These are phyloP conservation scores for Spongispora temasekensis DNA, from an alignment of 1,284 basidiomycete genomes.

Conservation along the genomic window DNA sequence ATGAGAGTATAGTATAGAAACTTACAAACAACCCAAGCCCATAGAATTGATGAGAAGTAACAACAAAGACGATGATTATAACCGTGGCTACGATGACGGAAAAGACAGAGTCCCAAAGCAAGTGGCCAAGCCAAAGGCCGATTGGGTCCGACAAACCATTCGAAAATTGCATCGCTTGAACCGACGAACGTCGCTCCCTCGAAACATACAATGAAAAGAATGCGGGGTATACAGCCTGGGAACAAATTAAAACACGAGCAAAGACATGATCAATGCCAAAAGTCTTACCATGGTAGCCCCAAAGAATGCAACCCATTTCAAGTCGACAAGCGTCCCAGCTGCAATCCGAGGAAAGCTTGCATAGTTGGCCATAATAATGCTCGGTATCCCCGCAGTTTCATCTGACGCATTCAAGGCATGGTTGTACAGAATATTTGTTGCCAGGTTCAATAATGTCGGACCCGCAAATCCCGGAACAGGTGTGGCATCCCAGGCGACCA, in stretches of 20 bases:
- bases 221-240: conserved; percentile 68
- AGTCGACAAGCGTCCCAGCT: conserved; percentile 55
- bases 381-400: conserved; percentile 36
- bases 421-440: conserved; percentile 66
- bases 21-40: conserved; percentile 70
- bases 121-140: conserved; percentile 79
- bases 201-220: conserved; percentile 79
- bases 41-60: conserved; percentile 61
- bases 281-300: conserved; percentile 64
- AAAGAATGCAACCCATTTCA: conserved; percentile 72
- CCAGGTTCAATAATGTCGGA: conserved; percentile 64
- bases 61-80: conserved; percentile 63
- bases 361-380: conserved; percentile 57
- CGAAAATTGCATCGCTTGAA: conserved; percentile 77
- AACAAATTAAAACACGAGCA: background rate
- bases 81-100: conserved; percentile 59
- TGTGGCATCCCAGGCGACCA: conserved; percentile 67
- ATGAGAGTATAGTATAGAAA: conserved; percentile 9
- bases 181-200: conserved; percentile 64
- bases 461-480: conserved; percentile 55
- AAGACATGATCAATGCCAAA: background rate
- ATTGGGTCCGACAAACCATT: conserved; percentile 75
- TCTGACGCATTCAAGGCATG: conserved; percentile 53
- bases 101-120: conserved; percentile 71
- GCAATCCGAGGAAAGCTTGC: conserved; percentile 54